Percentiles rank a stretch among this genome's conserved stretches.
Evolutionary conservation across 2,329 filamentous ascomycete species (phyloP).

Genomic region (Blastomyces silverae): DNA sequence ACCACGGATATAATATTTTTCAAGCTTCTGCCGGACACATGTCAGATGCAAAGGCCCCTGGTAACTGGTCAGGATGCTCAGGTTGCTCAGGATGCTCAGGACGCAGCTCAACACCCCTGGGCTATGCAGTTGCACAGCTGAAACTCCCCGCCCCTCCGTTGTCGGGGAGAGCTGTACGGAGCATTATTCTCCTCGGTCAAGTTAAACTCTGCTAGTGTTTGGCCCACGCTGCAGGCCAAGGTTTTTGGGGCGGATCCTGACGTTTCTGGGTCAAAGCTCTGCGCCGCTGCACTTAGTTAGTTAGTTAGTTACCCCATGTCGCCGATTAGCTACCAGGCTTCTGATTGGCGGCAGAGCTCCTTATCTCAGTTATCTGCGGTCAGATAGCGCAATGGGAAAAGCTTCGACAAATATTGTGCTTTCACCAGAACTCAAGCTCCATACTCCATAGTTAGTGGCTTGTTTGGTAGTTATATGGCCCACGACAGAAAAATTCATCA

Average conservation of each 20-base stretch:
- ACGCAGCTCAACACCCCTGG: neutral
- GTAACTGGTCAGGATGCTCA: neutral
- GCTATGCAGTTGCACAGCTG: neutral
- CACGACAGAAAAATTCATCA: neutral
- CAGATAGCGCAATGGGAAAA: slow-evolving; percentile 1
- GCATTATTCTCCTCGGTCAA: neutral
- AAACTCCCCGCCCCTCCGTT: neutral
- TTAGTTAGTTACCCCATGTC: neutral
- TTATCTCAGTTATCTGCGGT: slow-evolving; percentile 6
- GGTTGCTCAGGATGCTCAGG: no score
- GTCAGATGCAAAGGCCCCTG: neutral
- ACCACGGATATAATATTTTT: neutral
- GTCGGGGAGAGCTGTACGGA: neutral
- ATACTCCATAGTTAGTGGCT: no score
- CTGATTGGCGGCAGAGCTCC: slow-evolving; percentile 8
- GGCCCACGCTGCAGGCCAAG: neutral
- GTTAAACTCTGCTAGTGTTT: neutral
- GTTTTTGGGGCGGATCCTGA: slow-evolving; percentile 6
- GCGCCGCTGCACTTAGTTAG: no score
- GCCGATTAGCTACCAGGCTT: neutral
- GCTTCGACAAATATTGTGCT: slow-evolving; percentile 13
- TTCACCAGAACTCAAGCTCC: neutral
- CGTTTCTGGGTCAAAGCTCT: slow-evolving; percentile 5
- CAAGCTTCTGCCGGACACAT: neutral
- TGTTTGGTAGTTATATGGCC: no score